phyloP scores from a whole-genome alignment of 2,329 filamentous ascomycete genomes.

The Botrytis byssoidea region DNA sequence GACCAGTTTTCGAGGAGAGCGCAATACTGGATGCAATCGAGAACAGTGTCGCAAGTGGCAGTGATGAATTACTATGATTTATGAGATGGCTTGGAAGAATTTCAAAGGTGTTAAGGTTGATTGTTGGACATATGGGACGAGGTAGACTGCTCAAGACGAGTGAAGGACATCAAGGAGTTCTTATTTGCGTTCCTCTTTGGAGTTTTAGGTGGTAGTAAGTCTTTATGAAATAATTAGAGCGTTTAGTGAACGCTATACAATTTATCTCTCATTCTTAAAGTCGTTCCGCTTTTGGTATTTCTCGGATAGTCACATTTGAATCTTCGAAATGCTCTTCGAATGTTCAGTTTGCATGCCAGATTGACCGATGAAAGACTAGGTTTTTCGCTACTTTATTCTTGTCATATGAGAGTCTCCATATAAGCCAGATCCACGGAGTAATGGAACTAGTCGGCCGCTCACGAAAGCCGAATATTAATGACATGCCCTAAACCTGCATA shows the following conservation, averaged over 20 bases:
- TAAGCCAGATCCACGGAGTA: too few species aligned
- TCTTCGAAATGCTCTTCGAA: not conserved
- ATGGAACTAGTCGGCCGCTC: too few species aligned
- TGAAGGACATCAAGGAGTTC: constrained; percentile 12
- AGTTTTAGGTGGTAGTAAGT: not conserved
- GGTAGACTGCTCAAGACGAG: not conserved
- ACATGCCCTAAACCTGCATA: too few species aligned
- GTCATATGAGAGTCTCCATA: not conserved
- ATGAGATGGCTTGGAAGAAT: not conserved
- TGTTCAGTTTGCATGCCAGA: not conserved
- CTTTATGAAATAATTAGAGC: not conserved
- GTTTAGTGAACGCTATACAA: not conserved
- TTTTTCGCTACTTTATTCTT: not conserved
- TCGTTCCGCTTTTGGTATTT: not conserved
- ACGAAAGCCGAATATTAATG: too few species aligned
- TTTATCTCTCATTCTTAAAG: not conserved
- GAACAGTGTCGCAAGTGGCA: constrained; percentile 71
- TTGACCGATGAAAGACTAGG: not conserved
- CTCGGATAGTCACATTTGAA: not conserved
- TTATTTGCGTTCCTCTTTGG: not conserved
- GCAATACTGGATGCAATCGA: constrained; percentile 73
- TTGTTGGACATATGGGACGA: constrained; percentile 10
- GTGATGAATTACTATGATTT: constrained; percentile 69
- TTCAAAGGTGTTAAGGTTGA: constrained; percentile 19
- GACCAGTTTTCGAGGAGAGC: constrained; percentile 81